Evolutionary conservation across 192 early-diverging fungal species (phyloP).

Genomic region (Umbelopsis ramanniana): DNA sequence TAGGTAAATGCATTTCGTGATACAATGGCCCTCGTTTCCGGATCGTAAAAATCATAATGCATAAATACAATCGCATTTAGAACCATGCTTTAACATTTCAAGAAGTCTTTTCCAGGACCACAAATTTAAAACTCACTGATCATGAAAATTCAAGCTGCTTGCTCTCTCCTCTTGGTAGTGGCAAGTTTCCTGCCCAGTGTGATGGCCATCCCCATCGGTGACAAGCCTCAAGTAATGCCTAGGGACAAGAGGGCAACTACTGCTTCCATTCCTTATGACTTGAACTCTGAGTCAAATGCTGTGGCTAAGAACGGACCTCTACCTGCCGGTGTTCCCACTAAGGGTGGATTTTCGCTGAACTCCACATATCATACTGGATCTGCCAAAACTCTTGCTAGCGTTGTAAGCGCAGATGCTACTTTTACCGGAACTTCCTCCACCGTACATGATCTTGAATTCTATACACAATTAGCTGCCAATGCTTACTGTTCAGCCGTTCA

Average conservation of each 20-base stretch:
- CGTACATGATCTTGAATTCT: background rate
- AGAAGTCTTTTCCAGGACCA: background rate
- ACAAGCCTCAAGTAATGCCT: background rate
- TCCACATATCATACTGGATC: background rate
- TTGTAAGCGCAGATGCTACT: background rate
- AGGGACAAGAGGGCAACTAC: background rate
- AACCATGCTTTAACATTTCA: background rate
- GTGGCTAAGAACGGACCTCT: background rate
- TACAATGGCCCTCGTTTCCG: background rate
- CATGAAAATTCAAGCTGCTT: background rate
- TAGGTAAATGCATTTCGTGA: background rate
- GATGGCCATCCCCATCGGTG: background rate
- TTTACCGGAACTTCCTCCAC: background rate
- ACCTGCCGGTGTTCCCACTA: background rate
- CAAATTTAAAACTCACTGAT: background rate
- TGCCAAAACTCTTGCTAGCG: background rate
- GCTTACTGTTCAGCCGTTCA: background rate
- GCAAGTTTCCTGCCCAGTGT: background rate
- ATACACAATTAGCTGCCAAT: background rate
- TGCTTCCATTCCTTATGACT: background rate
- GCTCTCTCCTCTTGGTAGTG: background rate
- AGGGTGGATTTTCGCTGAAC: background rate
- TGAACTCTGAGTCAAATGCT: background rate
- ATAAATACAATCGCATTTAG: background rate
- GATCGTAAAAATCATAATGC: background rate